Base-by-base conservation (phyloP, 1,284 basidiomycete species). In the Cutaneotrichosporon sp. region DNA sequence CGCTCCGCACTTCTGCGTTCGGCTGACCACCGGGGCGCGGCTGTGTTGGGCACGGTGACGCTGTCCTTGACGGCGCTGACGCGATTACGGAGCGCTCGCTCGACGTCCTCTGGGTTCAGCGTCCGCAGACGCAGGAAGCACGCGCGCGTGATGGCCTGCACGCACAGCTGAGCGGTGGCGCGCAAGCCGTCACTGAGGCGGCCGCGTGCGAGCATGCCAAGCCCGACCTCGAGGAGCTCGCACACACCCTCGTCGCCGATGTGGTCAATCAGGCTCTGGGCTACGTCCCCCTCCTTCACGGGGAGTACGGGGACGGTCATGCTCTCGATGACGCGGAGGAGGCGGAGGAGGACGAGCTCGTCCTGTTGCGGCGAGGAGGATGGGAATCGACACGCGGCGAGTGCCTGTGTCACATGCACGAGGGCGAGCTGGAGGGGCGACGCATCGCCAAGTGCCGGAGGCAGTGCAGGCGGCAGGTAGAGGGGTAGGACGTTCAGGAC, bases 171-270 rank as follows among this genome's bases (percentile, higher is more conserved):
- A 1, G 97, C 95, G n/a, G 91, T 92, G 46, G 90, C 87, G 55
- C 97, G 87, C 21, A 80, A 62, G 0, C 77, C 72, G 51, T 79
- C 95, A 73, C 91, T 92, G 6, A 98, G 84, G 50, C 97, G 85
- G 84, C 96, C 97, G 77, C 98, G 92, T 79, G 96, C 98, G 70
- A 94, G 94, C 73, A 97, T 98, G 40, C 93, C 97, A 68, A 99
- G 82, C 1, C 97, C 95, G 6, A 96, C 97, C 82, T 99, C 97
- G 74, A 99, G 84, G 88, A 99, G 94, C 81, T 98, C 96, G 78
- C 97, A 99, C 22, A 99, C 90, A 77, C 94, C 91, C 65, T 97
- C 88, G 74, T 99, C 96, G 46, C 91, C 90, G 47, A 97, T 84
- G 13, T 85, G 83, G 26, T 79, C 76, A 10, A 79, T 62, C 53